These are phyloP conservation scores for Citrullus amarus DNA, from an alignment of 306 rosid genomes.

Conservation along the genomic window DNA sequence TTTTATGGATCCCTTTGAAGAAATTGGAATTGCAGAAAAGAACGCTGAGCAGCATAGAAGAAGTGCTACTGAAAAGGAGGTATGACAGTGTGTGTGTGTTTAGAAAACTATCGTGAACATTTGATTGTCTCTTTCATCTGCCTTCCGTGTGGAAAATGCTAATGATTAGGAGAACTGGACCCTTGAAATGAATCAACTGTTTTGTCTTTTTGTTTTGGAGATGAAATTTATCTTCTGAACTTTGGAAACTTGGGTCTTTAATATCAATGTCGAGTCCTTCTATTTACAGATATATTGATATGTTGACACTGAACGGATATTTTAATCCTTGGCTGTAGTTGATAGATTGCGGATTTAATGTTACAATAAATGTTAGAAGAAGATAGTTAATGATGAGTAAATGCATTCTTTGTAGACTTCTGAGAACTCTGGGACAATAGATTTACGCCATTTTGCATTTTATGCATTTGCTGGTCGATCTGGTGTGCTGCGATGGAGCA, in stretches of 20 bases:
- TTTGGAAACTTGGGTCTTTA: neutral
- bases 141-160: neutral
- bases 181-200: neutral
- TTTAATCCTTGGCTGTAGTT: neutral
- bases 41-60: slow-evolving; percentile 62
- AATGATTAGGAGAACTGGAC: neutral
- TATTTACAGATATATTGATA: too few relatives aligned
- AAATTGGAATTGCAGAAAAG: slow-evolving; percentile 62
- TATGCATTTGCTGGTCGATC: slow-evolving; percentile 91
- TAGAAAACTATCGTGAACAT: neutral
- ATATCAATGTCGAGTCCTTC: too few relatives aligned
- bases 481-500: slow-evolving; percentile 64
- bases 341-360: neutral
- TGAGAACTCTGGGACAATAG: slow-evolving; percentile 61
- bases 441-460: slow-evolving; percentile 83
- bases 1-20: slow-evolving; percentile 87
- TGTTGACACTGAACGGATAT: too few relatives aligned
- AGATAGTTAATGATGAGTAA: slow-evolving; percentile 16
- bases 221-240: neutral
- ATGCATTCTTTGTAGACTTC: slow-evolving; percentile 36
- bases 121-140: neutral
- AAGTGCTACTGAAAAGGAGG: slow-evolving; percentile 83
- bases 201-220: neutral
- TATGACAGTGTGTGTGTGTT: slow-evolving; percentile 5
- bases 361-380: neutral